These are phyloP conservation scores for Colletotrichum destructivum DNA, from an alignment of 2,329 filamentous ascomycete species.

Conservation along the genomic window DNA sequence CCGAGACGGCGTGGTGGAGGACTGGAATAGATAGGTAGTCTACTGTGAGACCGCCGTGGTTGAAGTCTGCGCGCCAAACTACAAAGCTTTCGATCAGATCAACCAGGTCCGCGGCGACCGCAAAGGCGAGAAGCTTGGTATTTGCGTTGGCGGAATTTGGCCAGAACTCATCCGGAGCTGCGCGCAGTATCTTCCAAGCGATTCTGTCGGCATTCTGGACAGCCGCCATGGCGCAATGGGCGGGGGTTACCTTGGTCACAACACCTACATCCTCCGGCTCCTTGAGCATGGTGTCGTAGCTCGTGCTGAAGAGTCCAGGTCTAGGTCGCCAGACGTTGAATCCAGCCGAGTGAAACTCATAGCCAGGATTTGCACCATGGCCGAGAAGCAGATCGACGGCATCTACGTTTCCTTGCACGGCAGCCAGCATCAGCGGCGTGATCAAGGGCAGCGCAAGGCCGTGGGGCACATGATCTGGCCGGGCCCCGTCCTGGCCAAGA, in stretches of 20 bases:
- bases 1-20: slow-evolving; percentile 26
- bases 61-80: neutral
- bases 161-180: neutral
- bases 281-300: neutral
- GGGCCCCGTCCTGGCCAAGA: neutral
- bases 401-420: slow-evolving; percentile 5
- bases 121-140: slow-evolving; percentile 9
- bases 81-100: slow-evolving; percentile 6
- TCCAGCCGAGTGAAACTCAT: neutral
- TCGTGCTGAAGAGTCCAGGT: neutral
- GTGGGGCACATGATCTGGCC: slow-evolving; percentile 3
- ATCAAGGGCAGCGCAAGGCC: neutral
- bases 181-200: neutral
- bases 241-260: neutral
- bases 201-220: neutral
- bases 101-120: slow-evolving; percentile 19
- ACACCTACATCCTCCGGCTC: neutral
- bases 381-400: slow-evolving; percentile 3
- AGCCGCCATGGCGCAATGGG: slow-evolving; percentile 23
- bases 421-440: slow-evolving; percentile 16
- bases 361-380: neutral
- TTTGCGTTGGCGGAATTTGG: neutral
- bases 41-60: slow-evolving; percentile 7
- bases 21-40: neutral
- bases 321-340: neutral